Base-by-base conservation (phyloP, 2,329 filamentous ascomycete species). In the Talaromyces islandicus region DNA sequence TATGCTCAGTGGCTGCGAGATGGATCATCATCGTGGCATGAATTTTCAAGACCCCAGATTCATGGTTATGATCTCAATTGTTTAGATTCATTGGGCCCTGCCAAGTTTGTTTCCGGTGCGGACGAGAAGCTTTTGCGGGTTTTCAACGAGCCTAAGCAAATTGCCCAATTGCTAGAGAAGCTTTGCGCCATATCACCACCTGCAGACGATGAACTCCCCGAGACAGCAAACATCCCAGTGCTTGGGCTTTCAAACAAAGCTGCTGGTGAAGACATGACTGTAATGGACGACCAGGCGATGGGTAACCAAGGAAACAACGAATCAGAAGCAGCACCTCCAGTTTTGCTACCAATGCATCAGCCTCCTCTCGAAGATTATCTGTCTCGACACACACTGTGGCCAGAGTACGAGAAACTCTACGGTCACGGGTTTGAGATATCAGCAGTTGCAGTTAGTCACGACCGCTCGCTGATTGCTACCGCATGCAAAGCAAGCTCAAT, bases 1-100 rank as follows among this genome's bases (percentile, higher is more conserved):
- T 91, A 93, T 72, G 88, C 91, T 1, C 80, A 87, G 68, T 97
- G 93, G 94, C 83, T 82, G 62, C 79, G 80, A 30, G 74, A 73
- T 2, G 67, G 70, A 3, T 54, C 64, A 54, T 69, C 67, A 46
- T 91, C 91, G 11, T 99, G 94, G 94, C 93, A 97, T 74, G 94
- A 99, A 73, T 92, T 97, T 80, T 89, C 92, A 0, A 83, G 94
- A 55, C 94, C 94, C 4, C 94, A 99, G 73, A 99, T 99, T 65
- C 94, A 99, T 72, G 94, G 94, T 41, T 99, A 99, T 73, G 93
- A 99, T 73, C 83, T 99, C 58, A 99, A 97, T 78, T 97, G 94
- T 73, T 87, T 97, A 64, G 89, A 92, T 69, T 84, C 87, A 0
- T 80, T 97, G 5, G 87, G 85, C 7, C 75, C 83, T 7, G 82